Percentiles rank a stretch among this genome's conserved stretches.
Evolutionary conservation across 2,329 filamentous ascomycete species (phyloP).

Genomic region (Curvularia hawaiiensis): DNA sequence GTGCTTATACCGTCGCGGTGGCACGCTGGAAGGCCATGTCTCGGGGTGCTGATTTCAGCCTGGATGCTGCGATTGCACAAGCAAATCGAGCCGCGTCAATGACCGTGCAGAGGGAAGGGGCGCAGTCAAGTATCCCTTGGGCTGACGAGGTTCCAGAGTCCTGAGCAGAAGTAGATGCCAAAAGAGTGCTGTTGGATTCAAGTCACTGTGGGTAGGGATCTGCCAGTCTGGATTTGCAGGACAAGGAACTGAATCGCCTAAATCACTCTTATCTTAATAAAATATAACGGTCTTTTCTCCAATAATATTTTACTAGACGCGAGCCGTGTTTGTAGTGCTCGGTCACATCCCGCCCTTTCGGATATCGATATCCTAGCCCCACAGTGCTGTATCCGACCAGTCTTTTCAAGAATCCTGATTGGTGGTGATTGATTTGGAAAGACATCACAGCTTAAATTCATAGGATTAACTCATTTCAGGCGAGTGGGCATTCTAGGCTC

Average conservation of each 20-base stretch:
- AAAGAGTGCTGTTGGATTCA: not conserved
- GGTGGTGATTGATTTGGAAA: not conserved
- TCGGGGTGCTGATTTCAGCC: slow-evolving; percentile 50
- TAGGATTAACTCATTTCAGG: not conserved
- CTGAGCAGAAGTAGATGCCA: slow-evolving; percentile 2
- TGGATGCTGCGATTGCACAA: slow-evolving; percentile 64
- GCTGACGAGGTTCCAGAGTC: slow-evolving; percentile 56
- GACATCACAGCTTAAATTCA: not conserved
- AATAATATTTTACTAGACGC: not conserved
- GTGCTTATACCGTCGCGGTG: slow-evolving; percentile 78
- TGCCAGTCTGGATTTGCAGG: no score
- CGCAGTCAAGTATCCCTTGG: slow-evolving; percentile 71
- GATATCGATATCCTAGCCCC: not conserved
- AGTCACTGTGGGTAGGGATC: not conserved
- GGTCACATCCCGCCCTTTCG: not conserved
- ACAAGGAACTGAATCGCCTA: no score
- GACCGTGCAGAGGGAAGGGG: slow-evolving; percentile 69
- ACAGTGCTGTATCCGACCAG: not conserved
- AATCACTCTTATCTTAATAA: no score
- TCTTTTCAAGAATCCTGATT: not conserved
- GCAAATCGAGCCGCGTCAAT: slow-evolving; percentile 67
- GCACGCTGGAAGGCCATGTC: slow-evolving; percentile 57
- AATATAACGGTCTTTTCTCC: no score
- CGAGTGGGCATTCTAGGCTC: not conserved
- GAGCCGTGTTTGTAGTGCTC: not conserved